phyloP scores from a whole-genome alignment of 306 rosid species.

The Corylus avellana region DNA sequence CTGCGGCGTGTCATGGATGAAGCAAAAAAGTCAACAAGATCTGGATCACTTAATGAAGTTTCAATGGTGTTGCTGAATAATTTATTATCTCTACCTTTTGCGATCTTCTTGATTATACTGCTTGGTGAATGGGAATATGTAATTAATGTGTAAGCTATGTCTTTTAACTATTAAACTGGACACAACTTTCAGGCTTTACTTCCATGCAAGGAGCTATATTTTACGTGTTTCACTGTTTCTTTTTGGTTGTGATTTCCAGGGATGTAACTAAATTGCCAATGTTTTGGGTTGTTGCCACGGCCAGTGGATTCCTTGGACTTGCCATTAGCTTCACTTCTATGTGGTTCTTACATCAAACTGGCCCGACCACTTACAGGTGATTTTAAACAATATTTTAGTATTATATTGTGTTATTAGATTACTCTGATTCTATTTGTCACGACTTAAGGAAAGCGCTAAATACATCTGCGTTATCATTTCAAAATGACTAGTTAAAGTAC shows the following conservation, averaged over 20 bases:
- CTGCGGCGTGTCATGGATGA: conserved; percentile 84
- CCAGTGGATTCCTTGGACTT: conserved; percentile 85
- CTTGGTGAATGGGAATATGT: conserved; percentile 81
- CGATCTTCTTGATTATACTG: conserved; percentile 58
- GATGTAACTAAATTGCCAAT: conserved; percentile 63
- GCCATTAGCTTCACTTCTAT: conserved; percentile 92
- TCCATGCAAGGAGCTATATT: conserved; percentile 6
- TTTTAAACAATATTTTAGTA: background rate
- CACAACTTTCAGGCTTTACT: conserved; percentile 7
- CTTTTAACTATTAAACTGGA: background rate
- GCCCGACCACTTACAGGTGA: conserved; percentile 92
- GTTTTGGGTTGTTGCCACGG: conserved; percentile 75
- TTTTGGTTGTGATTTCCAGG: conserved; percentile 44
- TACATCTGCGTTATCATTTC: no score
- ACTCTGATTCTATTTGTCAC: no score
- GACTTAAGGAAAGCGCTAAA: no score
- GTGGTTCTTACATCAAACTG: conserved; percentile 92
- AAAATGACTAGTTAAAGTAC: no score
- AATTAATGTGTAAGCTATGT: conserved; percentile 59
- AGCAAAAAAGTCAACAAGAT: conserved; percentile 70
- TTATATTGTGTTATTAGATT: no score
- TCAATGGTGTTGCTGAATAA: conserved; percentile 97
- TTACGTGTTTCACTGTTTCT: conserved; percentile 8
- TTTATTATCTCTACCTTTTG: conserved; percentile 74
- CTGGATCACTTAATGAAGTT: conserved; percentile 81